Percentiles rank a stretch among this genome's conserved stretches.
Conservation (phyloP, 306 rosid genomes). For the Vigna mungo region DNA sequence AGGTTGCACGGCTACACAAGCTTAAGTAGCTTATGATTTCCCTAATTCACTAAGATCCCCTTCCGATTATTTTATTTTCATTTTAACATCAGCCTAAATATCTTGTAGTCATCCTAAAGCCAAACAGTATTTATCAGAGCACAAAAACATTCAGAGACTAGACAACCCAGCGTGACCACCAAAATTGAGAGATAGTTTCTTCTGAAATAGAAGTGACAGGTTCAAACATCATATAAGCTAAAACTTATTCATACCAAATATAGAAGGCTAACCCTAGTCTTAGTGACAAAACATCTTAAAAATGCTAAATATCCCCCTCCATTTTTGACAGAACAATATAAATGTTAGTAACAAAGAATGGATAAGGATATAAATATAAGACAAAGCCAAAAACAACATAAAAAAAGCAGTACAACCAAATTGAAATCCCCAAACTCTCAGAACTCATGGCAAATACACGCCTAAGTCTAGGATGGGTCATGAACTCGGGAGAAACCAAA, state of each 20-base stretch:
- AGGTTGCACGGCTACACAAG: not conserved
- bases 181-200: slow-evolving; percentile 11
- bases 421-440: not conserved
- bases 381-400: not conserved
- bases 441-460: not conserved
- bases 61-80: not conserved
- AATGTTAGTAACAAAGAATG: not conserved
- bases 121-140: not conserved
- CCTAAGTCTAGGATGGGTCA: slow-evolving; percentile 28
- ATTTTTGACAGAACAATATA: not conserved
- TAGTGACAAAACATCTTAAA: not conserved
- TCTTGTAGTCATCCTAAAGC: not conserved
- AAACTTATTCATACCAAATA: slow-evolving; percentile 16
- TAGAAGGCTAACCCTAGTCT: not conserved
- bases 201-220: not conserved
- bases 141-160: not conserved
- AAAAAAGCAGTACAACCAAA: not conserved
- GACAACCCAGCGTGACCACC: slow-evolving; percentile 6
- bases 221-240: slow-evolving; percentile 18
- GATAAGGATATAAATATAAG: slow-evolving; percentile 22
- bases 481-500: slow-evolving; percentile 1
- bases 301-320: not conserved
- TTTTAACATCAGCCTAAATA: not conserved
- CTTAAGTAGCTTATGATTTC: not conserved
- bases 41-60: slow-evolving; percentile 18